Conservation (phyloP, 805 yeast species). For the Kluyveromyces nonfermentans region DNA sequence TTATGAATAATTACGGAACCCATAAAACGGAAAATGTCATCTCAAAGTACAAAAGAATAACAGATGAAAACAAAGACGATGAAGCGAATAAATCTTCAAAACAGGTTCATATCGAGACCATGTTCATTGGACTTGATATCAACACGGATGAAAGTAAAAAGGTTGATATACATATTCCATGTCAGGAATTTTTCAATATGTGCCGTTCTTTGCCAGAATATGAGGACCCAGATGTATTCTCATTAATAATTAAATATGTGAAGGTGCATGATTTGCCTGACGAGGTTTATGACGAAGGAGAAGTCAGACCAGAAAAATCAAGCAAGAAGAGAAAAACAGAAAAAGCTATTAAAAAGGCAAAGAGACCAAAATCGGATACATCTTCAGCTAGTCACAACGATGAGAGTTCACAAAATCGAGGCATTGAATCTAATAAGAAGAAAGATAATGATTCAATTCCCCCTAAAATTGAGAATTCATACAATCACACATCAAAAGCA, state of each 20-base stretch:
- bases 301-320: constrained; percentile 58
- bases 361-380: constrained; percentile 29
- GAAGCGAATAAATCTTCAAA: constrained; percentile 20
- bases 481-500: neutral
- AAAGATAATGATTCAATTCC: neutral
- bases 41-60: constrained; percentile 26
- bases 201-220: constrained; percentile 68
- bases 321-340: constrained; percentile 43
- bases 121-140: constrained; percentile 68
- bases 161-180: constrained; percentile 80
- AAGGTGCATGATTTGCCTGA: constrained; percentile 75
- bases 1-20: constrained; percentile 57
- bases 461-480: neutral
- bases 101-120: constrained; percentile 55
- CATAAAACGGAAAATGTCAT: constrained; percentile 42
- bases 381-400: neutral
- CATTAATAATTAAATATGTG: constrained; percentile 61
- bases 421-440: neutral
- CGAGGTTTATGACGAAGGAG: constrained; percentile 77
- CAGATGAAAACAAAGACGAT: constrained; percentile 30
- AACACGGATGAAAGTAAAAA: constrained; percentile 42
- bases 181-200: constrained; percentile 75
- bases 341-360: constrained; percentile 29
- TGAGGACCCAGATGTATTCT: constrained; percentile 41
- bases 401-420: neutral